Percentiles rank a stretch among this genome's conserved stretches.
Evolutionary conservation across 257 asterid genomes (phyloP).

Genomic region (Penstemon davidsonii): DNA sequence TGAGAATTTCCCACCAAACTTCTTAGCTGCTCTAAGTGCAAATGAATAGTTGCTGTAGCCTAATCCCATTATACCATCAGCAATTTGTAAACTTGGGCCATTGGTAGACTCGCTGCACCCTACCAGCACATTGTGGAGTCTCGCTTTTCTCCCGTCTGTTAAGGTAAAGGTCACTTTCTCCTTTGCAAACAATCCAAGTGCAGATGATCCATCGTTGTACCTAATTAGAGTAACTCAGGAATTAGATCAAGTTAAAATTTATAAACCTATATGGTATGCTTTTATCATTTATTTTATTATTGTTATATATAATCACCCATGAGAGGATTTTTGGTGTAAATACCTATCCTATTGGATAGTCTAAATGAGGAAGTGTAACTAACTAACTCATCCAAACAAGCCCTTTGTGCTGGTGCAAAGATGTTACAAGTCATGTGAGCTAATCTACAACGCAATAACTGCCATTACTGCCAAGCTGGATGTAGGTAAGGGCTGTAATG

Average conservation of each 20-base stretch:
- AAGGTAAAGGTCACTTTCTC: slow-evolving; percentile 46
- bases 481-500: slow-evolving; percentile 51
- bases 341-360: neutral
- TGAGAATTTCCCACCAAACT: slow-evolving; percentile 58
- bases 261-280: too few relatives aligned
- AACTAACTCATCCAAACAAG: slow-evolving; percentile 28
- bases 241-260: neutral
- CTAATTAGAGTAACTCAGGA: slow-evolving; percentile 28
- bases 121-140: slow-evolving; percentile 38
- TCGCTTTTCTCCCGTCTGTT: slow-evolving; percentile 31
- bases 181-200: slow-evolving; percentile 49
- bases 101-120: slow-evolving; percentile 48
- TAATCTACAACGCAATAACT: slow-evolving; percentile 42
- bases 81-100: slow-evolving; percentile 36
- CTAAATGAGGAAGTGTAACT: slow-evolving; percentile 14
- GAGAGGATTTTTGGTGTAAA: too few relatives aligned
- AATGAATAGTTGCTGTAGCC: slow-evolving; percentile 57
- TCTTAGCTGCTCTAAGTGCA: slow-evolving; percentile 35
- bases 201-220: slow-evolving; percentile 54
- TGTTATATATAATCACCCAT: neutral
- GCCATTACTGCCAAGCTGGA: slow-evolving; percentile 41
- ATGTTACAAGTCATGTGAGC: slow-evolving; percentile 38
- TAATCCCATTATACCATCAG: slow-evolving; percentile 59
- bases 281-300: neutral
- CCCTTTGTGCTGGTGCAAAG: slow-evolving; percentile 19